A percentile compares a stretch with the other conserved stretches of the same genome.
These are phyloP conservation scores for Eustoma russellianum DNA, from an alignment of 257 asterid genomes.

Conservation along the genomic window DNA sequence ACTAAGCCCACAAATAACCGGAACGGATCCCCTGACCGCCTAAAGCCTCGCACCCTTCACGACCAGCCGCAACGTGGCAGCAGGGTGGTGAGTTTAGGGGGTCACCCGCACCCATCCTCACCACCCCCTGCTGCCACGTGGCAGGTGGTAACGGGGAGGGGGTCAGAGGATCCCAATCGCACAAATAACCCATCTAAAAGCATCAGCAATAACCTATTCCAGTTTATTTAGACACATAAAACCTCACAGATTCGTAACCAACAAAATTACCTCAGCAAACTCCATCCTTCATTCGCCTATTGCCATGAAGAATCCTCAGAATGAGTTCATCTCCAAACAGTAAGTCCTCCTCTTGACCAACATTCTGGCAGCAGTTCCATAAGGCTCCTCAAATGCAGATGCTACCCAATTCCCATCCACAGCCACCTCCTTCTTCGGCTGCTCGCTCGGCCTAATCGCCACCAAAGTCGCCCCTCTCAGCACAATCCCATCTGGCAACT, in stretches of 20 bases:
- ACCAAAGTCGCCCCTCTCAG: conserved; percentile 83
- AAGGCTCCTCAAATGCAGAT: conserved; percentile 72
- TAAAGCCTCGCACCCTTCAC: no score
- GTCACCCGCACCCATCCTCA: no score
- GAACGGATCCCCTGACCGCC: no score
- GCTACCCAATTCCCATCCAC: conserved; percentile 62
- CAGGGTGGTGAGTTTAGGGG: no score
- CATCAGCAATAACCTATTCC: no score
- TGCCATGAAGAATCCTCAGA: conserved; percentile 18
- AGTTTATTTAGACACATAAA: no score
- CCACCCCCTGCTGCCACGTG: no score
- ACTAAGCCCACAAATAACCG: no score
- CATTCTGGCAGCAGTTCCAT: conserved; percentile 69
- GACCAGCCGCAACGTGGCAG: no score
- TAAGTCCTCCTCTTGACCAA: conserved; percentile 79
- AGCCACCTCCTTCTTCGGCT: conserved; percentile 49
- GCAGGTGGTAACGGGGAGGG: no score
- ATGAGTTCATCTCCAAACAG: conserved; percentile 90
- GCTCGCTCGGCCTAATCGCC: conserved; percentile 78
- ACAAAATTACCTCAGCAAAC: background rate
- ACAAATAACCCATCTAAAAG: no score
- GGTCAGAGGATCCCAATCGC: no score
- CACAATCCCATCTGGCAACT: conserved; percentile 74
- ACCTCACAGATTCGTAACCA: background rate
- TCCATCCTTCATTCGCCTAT: background rate